Base-by-base conservation (phyloP, 768 basidiomycete genomes). In the Boletus subparvulus region DNA sequence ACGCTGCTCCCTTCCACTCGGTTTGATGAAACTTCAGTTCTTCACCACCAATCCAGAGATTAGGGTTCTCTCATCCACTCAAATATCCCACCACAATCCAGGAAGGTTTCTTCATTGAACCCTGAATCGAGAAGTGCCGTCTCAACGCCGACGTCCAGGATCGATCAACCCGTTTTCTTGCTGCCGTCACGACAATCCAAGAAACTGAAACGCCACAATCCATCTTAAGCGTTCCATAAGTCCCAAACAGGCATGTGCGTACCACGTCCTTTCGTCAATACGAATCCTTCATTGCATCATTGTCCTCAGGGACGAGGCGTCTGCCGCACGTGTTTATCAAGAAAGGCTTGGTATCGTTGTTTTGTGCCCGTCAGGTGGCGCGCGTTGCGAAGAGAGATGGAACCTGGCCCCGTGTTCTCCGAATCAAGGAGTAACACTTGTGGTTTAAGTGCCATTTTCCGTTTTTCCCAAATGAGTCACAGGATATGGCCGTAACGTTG, bases 261-360 rank as follows among this genome's bases (percentile, higher is more conserved):
- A 66, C 76, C 75, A 47, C 73, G 74, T 76, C 11, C 61, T 47
- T 61, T 77, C 75, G 54, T 77, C 75, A 0, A 75, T 75, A 75
- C 2, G 74, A 75, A 49, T 74, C 73, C 50, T 68, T 70, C 74
- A 77, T 77, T 5, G 70, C 55, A 4, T 73, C 64, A 50, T 77
- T 77, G 53, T 68, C 64, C 52, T 77, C 76, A 0, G 70, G 71
- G 17, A 76, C 71, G 17, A 33, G 60, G 69, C 5, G 36, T 14
- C 39, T 70, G 69, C 0, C 24, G 36, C 26, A 41, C 39, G 53
- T 75, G 75, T 32, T 72, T 61, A 10, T 64, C 65, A 19, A 75
- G 55, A 53, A 77, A 76, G 6, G 67, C 55, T 44, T 70, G 42
- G 52, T 74, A 74, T 54, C 76, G 69, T 36, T 71, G 65, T 4